Evolutionary conservation across 352 stramenopile species (phyloP), one percentile per base, ranked within the genome.

Genomic region (Globisporangium cederbergense): DNA sequence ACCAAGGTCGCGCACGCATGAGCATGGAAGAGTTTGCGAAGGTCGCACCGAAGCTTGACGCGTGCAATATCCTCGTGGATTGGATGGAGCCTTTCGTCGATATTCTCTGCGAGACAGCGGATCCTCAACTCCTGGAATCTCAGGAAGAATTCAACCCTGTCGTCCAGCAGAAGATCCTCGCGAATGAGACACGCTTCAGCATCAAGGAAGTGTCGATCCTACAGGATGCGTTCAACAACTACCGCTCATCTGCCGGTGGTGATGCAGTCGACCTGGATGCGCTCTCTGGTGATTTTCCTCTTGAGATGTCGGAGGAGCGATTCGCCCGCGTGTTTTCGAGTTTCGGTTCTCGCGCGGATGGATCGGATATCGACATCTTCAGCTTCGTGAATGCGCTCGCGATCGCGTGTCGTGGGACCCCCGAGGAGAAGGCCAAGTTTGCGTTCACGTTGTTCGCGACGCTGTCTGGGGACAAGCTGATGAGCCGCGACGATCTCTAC

Each of bases 131-230:
- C 49, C 74, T 96, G 28, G 88, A 96, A 52, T 91, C 84, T 0
- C 88, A 96, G 56, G 88, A 96, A 69, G 86, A 95, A 64, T 96
- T 94, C 56, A 96, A 96, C 58, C 88, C 88, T 28, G 81, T 86
- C 38, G 88, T 95, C 4, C 88, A 96, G 66, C 82, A 93, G 56
- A 96, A 96, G 62, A 96, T 96, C 43, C 71, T 96, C 5, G 84
- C 86, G 28, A 91, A 78, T 28, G 88, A 95, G 62, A 96, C 88
- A 16, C 79, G 81, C 8, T 91, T 96, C 58, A 92, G 62, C 22
- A 74, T 76, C 0, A 93, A 93, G 52, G 88, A 95, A 61, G 85
- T 95, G 18, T 75, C 81, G 20, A 75, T 95, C 40, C 66, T 95
- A 0, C 86, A 93, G 46, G 88, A 96, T 30, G 88, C 83, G 3